Conservation (phyloP, 192 early-diverging fungal genomes). For the Dissophora globulifera region DNA sequence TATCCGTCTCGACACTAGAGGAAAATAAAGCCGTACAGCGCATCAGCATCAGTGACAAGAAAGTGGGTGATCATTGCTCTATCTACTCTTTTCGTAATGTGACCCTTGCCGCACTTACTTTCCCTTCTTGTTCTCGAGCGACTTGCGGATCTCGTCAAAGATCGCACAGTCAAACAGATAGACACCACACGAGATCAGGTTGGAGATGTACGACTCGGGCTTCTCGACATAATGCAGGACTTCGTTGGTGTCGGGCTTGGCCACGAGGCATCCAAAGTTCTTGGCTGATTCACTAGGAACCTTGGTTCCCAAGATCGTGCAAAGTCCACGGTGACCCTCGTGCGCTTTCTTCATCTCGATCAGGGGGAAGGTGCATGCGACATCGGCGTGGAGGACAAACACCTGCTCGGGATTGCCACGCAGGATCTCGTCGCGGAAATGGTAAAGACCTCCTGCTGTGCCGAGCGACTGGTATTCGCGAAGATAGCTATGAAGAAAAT, state of each 20-base stretch:
- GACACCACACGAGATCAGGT: conserved; percentile 95
- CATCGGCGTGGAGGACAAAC: conserved; percentile 97
- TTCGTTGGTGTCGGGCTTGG: conserved; percentile 87
- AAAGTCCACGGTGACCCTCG: conserved; percentile 80
- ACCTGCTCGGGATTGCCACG: conserved; percentile 90
- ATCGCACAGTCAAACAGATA: conserved; percentile 93
- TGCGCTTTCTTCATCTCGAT: conserved; percentile 87
- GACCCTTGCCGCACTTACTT: conserved; percentile 43
- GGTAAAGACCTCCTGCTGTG: conserved; percentile 96
- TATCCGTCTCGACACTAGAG: conserved; percentile 50
- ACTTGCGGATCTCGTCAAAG: conserved; percentile 85
- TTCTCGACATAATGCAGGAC: conserved; percentile 99
- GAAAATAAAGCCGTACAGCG: neutral
- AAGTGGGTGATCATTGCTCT: neutral
- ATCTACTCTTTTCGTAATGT: neutral
- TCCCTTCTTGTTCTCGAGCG: conserved; percentile 75
- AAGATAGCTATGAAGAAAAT: conserved; percentile 76
- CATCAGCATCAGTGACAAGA: neutral
- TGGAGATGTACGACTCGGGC: conserved; percentile 94
- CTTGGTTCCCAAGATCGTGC: conserved; percentile 91
- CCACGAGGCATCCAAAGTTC: conserved; percentile 93
- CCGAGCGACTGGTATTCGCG: conserved; percentile 97
- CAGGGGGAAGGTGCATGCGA: conserved; percentile 95
- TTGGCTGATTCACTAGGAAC: conserved; percentile 80
- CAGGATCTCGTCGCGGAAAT: conserved; percentile 98